Evolutionary conservation across 2,329 filamentous ascomycete species (phyloP), one percentile per base, ranked within the genome.

Genomic region (Aspergillus brasiliensis): DNA sequence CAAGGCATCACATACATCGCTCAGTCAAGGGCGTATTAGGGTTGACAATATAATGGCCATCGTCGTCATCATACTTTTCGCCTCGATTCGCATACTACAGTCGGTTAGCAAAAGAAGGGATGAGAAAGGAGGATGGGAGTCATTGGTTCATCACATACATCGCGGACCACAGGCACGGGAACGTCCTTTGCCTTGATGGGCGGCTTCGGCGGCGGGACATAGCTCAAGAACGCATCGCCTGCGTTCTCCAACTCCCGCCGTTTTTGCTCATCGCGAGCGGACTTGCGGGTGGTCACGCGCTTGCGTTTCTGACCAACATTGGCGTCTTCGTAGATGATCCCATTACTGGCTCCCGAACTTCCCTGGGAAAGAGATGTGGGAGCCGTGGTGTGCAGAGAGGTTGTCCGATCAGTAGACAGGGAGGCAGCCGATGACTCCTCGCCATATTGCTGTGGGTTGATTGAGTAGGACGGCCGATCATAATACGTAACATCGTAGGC

Each of bases 21-120:
- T 95, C 88, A 13, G 95, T 97, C 55, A 99, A 81, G 61, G 91
- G 87, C 10, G 90, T 90, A 67, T 97, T 91, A 28, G 93, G 90
- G 1, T 91, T 88, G 21, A 99, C 93, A 67, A 98, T 92, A 73
- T 97, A 99, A 77, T 99, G 95, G 5, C 95, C 95, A 69, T 99
- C 95, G 48, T 97, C 92, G 66, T 99, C 95, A 70, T 99, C 95
- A 47, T 95, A 89, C 73, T 96, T 95, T 67, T 88, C 83, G 65
- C 87, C 77, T 59, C 82, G 81, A 64, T 77, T 79, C 3, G 77
- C 74, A 62, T 78, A 81, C 82, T 85, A 63, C 37, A 56, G 31
- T 15, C 28, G 21, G 56, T 56, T 58, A 34, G 31, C 31, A 34
- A 34, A 34, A 59, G 53, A 51, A 57, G 28, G 46, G 17, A 51